phyloP scores from a whole-genome alignment of 305 asterid genomes.

The Fraxinus sp. region DNA sequence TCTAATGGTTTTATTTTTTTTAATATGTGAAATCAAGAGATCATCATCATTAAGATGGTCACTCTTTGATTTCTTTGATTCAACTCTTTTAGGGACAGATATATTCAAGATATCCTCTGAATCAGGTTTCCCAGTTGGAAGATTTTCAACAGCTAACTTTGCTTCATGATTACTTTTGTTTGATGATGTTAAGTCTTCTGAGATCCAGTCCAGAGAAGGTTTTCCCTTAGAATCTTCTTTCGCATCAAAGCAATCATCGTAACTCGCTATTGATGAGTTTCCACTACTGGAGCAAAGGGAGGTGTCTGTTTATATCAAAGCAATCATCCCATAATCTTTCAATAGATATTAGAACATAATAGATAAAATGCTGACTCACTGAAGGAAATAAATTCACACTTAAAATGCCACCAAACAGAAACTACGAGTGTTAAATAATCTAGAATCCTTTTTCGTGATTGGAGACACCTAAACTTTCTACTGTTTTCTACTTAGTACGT shows the following conservation, averaged over 20 bases:
- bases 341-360: conserved; percentile 17
- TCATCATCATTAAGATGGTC: conserved; percentile 62
- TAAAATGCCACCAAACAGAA: conserved; percentile 2
- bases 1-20: conserved; percentile 51
- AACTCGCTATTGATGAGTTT: conserved; percentile 54
- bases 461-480: neutral
- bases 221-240: conserved; percentile 43
- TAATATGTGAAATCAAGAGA: conserved; percentile 75
- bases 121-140: conserved; percentile 36
- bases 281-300: conserved; percentile 55
- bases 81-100: conserved; percentile 41
- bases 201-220: conserved; percentile 28
- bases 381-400: conserved; percentile 27
- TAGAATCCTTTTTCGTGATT: neutral
- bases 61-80: conserved; percentile 46
- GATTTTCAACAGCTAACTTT: conserved; percentile 39
- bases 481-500: neutral
- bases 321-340: conserved; percentile 47
- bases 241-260: conserved; percentile 33
- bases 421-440: neutral
- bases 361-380: conserved; percentile 32
- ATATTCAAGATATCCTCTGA: conserved; percentile 33
- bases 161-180: conserved; percentile 30
- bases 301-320: conserved; percentile 45
- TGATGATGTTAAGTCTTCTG: conserved; percentile 35